These are phyloP conservation scores for Reutealis trisperma DNA, from an alignment of 345 rosid species.

Conservation along the genomic window DNA sequence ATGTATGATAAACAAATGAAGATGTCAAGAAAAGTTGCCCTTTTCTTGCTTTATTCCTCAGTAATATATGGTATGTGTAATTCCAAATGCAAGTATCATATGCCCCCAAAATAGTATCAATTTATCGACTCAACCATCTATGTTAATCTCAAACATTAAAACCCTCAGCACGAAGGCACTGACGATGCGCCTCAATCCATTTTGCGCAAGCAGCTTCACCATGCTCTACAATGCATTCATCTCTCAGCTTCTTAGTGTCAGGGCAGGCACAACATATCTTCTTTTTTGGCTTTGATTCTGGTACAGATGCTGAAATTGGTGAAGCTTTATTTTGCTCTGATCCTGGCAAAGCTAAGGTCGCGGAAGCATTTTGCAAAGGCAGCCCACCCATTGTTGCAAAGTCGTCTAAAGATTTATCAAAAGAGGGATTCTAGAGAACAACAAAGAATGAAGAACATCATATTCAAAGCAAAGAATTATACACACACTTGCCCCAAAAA, in stretches of 20 bases:
- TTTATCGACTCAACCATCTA: slow-evolving; percentile 25
- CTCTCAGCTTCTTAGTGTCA: slow-evolving; percentile 84
- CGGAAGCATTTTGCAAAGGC: slow-evolving; percentile 41
- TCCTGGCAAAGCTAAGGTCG: slow-evolving; percentile 43
- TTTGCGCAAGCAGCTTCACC: slow-evolving; percentile 86
- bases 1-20: neutral
- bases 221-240: slow-evolving; percentile 83
- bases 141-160: slow-evolving; percentile 61
- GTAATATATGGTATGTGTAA: neutral
- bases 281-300: slow-evolving; percentile 75
- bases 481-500: neutral
- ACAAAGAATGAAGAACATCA: neutral
- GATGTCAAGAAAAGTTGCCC: neutral
- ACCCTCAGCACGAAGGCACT: slow-evolving; percentile 89
- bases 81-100: slow-evolving; percentile 12
- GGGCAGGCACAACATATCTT: slow-evolving; percentile 96
- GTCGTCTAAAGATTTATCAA: neutral
- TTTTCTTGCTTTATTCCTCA: slow-evolving; percentile 28
- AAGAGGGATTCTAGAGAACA: neutral
- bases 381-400: slow-evolving; percentile 53
- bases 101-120: slow-evolving; percentile 24
- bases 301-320: slow-evolving; percentile 20
- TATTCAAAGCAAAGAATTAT: neutral
- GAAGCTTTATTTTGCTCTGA: slow-evolving; percentile 45
- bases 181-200: slow-evolving; percentile 94